A percentile compares a stretch with the other conserved stretches of the same genome.
phyloP scores from a whole-genome alignment of 495 filamentous ascomycete genomes.

The Umbilicaria muhlenbergii region DNA sequence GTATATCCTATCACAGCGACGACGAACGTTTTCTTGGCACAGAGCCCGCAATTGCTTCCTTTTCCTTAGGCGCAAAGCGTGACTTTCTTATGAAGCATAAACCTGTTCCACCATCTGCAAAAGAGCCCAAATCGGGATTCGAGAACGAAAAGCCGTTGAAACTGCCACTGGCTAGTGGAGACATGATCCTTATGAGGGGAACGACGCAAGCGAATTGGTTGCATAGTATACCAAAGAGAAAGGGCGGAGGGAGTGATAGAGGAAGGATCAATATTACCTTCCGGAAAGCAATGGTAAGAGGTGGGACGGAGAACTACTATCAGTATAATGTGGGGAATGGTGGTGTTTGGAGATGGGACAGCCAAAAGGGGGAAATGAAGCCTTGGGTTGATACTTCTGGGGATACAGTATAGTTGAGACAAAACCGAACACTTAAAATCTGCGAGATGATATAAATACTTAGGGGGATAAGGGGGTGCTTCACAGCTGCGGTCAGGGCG shows the following conservation, averaged over 20 bases:
- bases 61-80: slow-evolving; percentile 47
- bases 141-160: slow-evolving; percentile 33
- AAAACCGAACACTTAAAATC: no score
- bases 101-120: slow-evolving; percentile 19
- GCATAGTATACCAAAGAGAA: slow-evolving; percentile 60
- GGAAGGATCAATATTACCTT: slow-evolving; percentile 69
- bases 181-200: slow-evolving; percentile 60
- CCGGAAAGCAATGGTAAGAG: slow-evolving; percentile 43
- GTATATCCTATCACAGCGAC: slow-evolving; percentile 60
- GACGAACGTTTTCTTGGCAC: slow-evolving; percentile 58
- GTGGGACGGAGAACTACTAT: slow-evolving; percentile 58
- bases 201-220: slow-evolving; percentile 55
- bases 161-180: slow-evolving; percentile 42
- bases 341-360: slow-evolving; percentile 45
- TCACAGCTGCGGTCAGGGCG: no score
- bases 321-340: slow-evolving; percentile 60
- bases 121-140: slow-evolving; percentile 2
- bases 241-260: slow-evolving; percentile 31
- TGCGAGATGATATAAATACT: no score
- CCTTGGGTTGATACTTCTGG: slow-evolving; percentile 15
- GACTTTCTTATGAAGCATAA: slow-evolving; percentile 65
- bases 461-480: no score
- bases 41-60: slow-evolving; percentile 52
- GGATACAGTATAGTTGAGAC: no score
- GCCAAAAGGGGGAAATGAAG: slow-evolving; percentile 35